Conservation (phyloP, 805 yeast species). For the Candida coleopterorum region DNA sequence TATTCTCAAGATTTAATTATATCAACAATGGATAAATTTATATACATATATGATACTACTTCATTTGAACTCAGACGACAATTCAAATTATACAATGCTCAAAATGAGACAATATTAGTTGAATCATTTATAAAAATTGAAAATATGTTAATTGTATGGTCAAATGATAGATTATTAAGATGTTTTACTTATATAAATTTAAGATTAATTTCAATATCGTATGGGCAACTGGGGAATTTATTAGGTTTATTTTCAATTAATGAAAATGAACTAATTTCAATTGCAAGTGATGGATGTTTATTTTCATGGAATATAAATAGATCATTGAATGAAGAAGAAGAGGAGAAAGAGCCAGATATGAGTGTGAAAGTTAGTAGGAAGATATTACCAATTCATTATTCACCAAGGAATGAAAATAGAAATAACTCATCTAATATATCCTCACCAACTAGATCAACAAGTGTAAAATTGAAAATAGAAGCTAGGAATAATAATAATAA, state of each 20-base stretch:
- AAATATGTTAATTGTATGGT: conserved; percentile 35
- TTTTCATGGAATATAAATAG: conserved; percentile 40
- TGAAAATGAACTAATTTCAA: conserved; percentile 30
- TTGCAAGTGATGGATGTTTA: conserved; percentile 52
- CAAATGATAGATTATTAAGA: conserved; percentile 56
- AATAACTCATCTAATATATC: no score
- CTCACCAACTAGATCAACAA: conserved; percentile 17
- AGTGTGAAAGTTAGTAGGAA: conserved; percentile 29
- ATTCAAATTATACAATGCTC: conserved; percentile 38
- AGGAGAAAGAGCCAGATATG: conserved; percentile 10
- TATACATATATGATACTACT: conserved; percentile 36
- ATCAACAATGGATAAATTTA: conserved; percentile 47
- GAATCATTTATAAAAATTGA: conserved; percentile 38
- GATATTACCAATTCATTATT: conserved; percentile 17
- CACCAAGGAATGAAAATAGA: no score
- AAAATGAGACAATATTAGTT: conserved; percentile 38
- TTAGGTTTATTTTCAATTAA: conserved; percentile 31
- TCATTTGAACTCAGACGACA: conserved; percentile 29
- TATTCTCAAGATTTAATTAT: conserved; percentile 40
- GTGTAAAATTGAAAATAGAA: conserved; percentile 32
- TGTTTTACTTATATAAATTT: conserved; percentile 44
- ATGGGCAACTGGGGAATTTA: conserved; percentile 52
- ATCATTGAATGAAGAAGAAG: neutral
- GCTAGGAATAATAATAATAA: no score
- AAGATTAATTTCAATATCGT: conserved; percentile 43